phyloP scores from a whole-genome alignment of 148 eudicot genomes.

The Polygonum maritimum region DNA sequence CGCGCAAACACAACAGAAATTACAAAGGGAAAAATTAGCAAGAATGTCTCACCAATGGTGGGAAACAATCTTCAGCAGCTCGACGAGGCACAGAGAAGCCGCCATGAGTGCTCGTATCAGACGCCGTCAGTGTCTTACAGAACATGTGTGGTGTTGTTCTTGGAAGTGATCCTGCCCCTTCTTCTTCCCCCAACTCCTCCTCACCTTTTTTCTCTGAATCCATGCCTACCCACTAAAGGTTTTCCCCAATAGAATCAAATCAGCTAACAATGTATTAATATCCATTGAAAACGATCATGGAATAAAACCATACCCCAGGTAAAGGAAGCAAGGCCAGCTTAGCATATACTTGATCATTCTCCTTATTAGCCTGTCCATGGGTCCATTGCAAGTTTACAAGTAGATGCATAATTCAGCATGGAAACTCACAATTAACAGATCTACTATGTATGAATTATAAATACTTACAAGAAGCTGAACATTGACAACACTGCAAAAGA shows the following conservation, averaged over 20 bases:
- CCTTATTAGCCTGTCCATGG: slow-evolving; percentile 68
- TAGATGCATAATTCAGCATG: neutral
- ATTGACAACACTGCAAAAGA: slow-evolving; percentile 70
- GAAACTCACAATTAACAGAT: neutral
- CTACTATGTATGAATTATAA: neutral
- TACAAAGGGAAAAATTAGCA: neutral
- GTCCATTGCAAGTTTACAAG: slow-evolving; percentile 1
- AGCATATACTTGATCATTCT: slow-evolving; percentile 87
- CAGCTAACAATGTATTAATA: neutral
- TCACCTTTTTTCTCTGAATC: slow-evolving; percentile 37
- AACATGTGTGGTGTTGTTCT: slow-evolving; percentile 88
- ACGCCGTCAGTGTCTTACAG: slow-evolving; percentile 51
- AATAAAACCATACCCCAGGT: slow-evolving; percentile 42
- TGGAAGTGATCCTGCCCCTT: slow-evolving; percentile 25
- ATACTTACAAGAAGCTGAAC: slow-evolving; percentile 69
- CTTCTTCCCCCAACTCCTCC: slow-evolving; percentile 46
- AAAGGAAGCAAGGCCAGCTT: slow-evolving; percentile 68
- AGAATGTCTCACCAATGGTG: slow-evolving; percentile 50
- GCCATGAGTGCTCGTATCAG: slow-evolving; percentile 72
- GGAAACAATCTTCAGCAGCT: slow-evolving; percentile 94
- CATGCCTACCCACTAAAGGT: slow-evolving; percentile 29
- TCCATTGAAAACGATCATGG: neutral
- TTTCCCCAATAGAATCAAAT: slow-evolving; percentile 2
- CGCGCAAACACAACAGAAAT: neutral
- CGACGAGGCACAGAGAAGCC: slow-evolving; percentile 96